Evolutionary conservation across 345 rosid genomes (phyloP).

Genomic region (Lepidium sativum): DNA sequence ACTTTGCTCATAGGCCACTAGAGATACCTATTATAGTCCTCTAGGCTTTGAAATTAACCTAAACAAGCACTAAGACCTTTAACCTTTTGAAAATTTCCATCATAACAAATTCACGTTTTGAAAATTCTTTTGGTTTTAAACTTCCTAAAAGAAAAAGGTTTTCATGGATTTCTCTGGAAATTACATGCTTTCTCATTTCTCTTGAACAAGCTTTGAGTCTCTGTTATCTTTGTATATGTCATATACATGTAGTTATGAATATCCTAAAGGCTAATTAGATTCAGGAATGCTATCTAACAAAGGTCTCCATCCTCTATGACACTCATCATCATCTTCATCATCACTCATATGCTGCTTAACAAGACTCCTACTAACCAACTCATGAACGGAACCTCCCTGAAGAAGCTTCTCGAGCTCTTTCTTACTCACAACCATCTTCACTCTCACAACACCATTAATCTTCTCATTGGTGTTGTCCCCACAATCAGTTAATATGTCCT

Average conservation of each 20-base stretch:
- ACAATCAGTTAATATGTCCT: not conserved
- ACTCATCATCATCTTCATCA: slow-evolving; percentile 11
- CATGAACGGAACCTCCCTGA: slow-evolving; percentile 42
- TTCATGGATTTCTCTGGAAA: not conserved
- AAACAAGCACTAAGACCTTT: slow-evolving; percentile 14
- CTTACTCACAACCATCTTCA: slow-evolving; percentile 72
- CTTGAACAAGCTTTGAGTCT: slow-evolving; percentile 15
- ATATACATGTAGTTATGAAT: not conserved
- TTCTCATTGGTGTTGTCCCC: slow-evolving; percentile 11
- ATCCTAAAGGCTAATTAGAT: slow-evolving; percentile 29
- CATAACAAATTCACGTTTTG: slow-evolving; percentile 3
- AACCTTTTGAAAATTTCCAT: slow-evolving; percentile 8
- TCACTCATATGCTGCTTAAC: slow-evolving; percentile 27
- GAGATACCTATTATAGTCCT: slow-evolving; percentile 2
- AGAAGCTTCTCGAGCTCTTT: slow-evolving; percentile 60
- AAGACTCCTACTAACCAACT: slow-evolving; percentile 38
- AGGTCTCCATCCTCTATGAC: slow-evolving; percentile 44
- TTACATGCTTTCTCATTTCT: slow-evolving; percentile 8
- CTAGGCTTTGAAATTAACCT: slow-evolving; percentile 17
- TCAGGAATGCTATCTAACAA: slow-evolving; percentile 64
- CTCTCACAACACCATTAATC: slow-evolving; percentile 38
- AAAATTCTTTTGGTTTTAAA: not conserved
- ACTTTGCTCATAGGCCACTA: slow-evolving; percentile 21
- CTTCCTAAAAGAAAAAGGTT: not conserved
- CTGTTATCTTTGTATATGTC: slow-evolving; percentile 2